Evolutionary conservation across 176 grass and related monocot species (phyloP).

Genomic region (Pontederia paniculata): DNA sequence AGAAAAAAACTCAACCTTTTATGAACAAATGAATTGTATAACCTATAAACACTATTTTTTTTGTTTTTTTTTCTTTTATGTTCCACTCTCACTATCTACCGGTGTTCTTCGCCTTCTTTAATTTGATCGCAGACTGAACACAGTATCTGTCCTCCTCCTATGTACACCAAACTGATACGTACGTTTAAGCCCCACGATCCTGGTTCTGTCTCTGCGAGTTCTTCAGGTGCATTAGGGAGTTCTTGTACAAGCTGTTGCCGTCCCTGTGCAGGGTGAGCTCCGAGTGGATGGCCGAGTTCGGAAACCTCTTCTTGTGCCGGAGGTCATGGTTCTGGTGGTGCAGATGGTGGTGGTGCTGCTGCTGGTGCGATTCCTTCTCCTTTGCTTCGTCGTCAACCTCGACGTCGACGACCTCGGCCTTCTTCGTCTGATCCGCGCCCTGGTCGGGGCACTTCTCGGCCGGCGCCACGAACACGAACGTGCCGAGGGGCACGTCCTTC

Average conservation of each 20-base stretch:
- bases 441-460: neutral
- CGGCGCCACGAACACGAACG: slow-evolving; percentile 49
- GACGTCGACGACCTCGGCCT: neutral
- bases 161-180: neutral
- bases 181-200: slow-evolving; percentile 1
- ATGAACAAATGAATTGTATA: too few species aligned
- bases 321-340: neutral
- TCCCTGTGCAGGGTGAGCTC: slow-evolving; percentile 38
- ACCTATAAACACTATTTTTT: too few species aligned
- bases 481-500: slow-evolving; percentile 45
- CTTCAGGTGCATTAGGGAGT: slow-evolving; percentile 21
- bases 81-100: too few species aligned
- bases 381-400: neutral
- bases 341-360: slow-evolving; percentile 14
- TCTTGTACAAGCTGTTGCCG: slow-evolving; percentile 30
- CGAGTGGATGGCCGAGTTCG: slow-evolving; percentile 52
- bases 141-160: too few species aligned
- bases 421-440: neutral
- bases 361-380: neutral
- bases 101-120: too few species aligned
- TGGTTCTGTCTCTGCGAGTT: slow-evolving; percentile 20
- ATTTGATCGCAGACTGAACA: too few species aligned
- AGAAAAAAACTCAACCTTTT: too few species aligned
- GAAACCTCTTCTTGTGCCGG: slow-evolving; percentile 33
- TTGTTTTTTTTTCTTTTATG: too few species aligned